A percentile compares a stretch with the other conserved stretches of the same genome.
Evolutionary conservation across 1,139 yeast genomes (phyloP).

Genomic region (Arxiozyma slooffiae): DNA sequence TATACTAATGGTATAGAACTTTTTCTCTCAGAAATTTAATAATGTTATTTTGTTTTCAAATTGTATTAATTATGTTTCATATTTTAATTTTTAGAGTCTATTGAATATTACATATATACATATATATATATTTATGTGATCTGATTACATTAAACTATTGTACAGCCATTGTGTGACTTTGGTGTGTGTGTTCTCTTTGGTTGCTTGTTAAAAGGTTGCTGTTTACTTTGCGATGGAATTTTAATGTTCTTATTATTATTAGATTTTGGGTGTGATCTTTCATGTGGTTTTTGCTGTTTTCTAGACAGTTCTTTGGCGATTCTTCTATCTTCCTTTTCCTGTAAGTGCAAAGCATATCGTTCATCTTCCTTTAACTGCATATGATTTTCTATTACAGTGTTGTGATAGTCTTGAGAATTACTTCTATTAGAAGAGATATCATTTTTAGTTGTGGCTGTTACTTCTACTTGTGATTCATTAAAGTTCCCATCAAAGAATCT

Average conservation of each 20-base stretch:
- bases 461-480: slow-evolving; percentile 6
- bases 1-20: not conserved
- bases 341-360: slow-evolving; percentile 19
- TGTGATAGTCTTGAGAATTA: not conserved
- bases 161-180: not conserved
- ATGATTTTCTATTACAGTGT: slow-evolving; percentile 2
- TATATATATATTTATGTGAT: too few species aligned
- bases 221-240: not conserved
- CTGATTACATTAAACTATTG: not conserved
- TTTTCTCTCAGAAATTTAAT: not conserved
- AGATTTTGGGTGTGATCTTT: not conserved
- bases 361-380: not conserved
- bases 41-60: not conserved
- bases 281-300: not conserved
- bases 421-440: not conserved
- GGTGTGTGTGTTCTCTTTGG: not conserved
- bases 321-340: slow-evolving; percentile 25
- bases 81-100: too few species aligned
- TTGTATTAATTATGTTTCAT: not conserved
- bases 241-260: not conserved
- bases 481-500: slow-evolving; percentile 56
- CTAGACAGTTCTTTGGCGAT: slow-evolving; percentile 8
- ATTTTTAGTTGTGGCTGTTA: slow-evolving; percentile 27
- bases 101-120: not conserved
- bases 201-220: not conserved